Percentiles rank a stretch among this genome's conserved stretches.
Evolutionary conservation across 1,284 basidiomycete species (phyloP).

Genomic region (Porogramme epimiltina): DNA sequence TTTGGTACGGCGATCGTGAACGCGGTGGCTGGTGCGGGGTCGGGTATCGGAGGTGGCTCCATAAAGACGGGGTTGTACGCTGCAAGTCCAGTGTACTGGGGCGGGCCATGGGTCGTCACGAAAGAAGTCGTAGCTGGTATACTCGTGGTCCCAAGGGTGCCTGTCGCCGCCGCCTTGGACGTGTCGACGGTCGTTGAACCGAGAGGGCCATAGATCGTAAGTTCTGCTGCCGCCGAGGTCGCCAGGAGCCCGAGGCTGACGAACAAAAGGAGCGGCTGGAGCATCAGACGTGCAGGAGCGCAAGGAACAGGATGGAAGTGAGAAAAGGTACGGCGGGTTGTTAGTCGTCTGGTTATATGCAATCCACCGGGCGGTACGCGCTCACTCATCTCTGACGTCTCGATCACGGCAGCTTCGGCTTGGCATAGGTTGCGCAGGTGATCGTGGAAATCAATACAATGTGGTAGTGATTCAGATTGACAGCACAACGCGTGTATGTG

Average conservation of each 20-base stretch:
- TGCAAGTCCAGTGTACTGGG: slow-evolving; percentile 11
- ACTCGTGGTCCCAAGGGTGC: not conserved
- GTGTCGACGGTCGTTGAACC: not conserved
- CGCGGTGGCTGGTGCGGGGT: slow-evolving; percentile 12
- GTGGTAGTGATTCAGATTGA: too few relatives aligned
- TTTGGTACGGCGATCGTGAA: slow-evolving; percentile 23
- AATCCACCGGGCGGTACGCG: too few relatives aligned
- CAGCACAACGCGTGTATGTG: too few relatives aligned
- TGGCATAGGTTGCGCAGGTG: too few relatives aligned
- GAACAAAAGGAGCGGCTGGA: not conserved
- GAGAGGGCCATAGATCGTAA: slow-evolving; percentile 5
- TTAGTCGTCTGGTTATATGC: too few relatives aligned
- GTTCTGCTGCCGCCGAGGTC: not conserved
- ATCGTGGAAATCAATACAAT: too few relatives aligned
- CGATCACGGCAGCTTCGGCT: too few relatives aligned
- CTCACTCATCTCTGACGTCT: too few relatives aligned
- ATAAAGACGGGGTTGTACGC: slow-evolving; percentile 23
- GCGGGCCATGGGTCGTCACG: slow-evolving; percentile 1
- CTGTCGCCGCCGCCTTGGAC: not conserved
- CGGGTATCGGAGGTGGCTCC: slow-evolving; percentile 21
- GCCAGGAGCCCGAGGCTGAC: not conserved
- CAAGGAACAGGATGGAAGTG: too few relatives aligned
- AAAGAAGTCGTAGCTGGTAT: slow-evolving; percentile 1
- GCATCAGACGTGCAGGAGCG: not conserved
- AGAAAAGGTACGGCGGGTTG: too few relatives aligned